Conservation (phyloP, 148 eudicot genomes). For the Vaccinium myrtillus region DNA sequence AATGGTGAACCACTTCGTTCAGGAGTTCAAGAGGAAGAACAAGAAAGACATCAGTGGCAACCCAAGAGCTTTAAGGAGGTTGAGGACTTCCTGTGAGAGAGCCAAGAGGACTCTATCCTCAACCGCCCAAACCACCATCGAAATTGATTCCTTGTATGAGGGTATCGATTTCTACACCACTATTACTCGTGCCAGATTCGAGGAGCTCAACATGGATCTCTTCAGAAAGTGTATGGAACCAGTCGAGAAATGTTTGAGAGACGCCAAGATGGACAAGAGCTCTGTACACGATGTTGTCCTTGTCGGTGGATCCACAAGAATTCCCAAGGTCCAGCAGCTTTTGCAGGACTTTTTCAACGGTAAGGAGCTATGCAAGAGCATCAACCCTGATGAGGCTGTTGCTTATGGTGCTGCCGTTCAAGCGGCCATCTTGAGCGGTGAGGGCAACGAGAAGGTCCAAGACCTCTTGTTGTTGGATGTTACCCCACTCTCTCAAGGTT, state of each 20-base stretch:
- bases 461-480: slow-evolving; percentile 41
- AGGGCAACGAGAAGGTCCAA: slow-evolving; percentile 41
- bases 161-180: slow-evolving; percentile 41
- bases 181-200: slow-evolving; percentile 43
- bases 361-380: slow-evolving; percentile 46
- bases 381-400: slow-evolving; percentile 52
- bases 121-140: slow-evolving; percentile 39
- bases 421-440: slow-evolving; percentile 40
- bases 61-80: slow-evolving; percentile 38
- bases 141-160: slow-evolving; percentile 36
- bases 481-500: slow-evolving; percentile 32
- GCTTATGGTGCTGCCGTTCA: slow-evolving; percentile 51
- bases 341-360: slow-evolving; percentile 37
- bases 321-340: slow-evolving; percentile 39
- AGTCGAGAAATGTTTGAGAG: slow-evolving; percentile 38
- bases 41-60: slow-evolving; percentile 41
- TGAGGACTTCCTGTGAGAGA: slow-evolving; percentile 40
- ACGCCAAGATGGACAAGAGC: slow-evolving; percentile 41
- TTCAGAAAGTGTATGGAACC: slow-evolving; percentile 42
- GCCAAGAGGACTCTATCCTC: slow-evolving; percentile 41
- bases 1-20: slow-evolving; percentile 43
- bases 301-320: slow-evolving; percentile 41
- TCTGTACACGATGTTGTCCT: slow-evolving; percentile 38
- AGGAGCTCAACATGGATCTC: slow-evolving; percentile 41
- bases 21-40: slow-evolving; percentile 41